These are phyloP conservation scores for Akanthomyces lecanii DNA, from an alignment of 2,329 filamentous ascomycete genomes.

Conservation along the genomic window DNA sequence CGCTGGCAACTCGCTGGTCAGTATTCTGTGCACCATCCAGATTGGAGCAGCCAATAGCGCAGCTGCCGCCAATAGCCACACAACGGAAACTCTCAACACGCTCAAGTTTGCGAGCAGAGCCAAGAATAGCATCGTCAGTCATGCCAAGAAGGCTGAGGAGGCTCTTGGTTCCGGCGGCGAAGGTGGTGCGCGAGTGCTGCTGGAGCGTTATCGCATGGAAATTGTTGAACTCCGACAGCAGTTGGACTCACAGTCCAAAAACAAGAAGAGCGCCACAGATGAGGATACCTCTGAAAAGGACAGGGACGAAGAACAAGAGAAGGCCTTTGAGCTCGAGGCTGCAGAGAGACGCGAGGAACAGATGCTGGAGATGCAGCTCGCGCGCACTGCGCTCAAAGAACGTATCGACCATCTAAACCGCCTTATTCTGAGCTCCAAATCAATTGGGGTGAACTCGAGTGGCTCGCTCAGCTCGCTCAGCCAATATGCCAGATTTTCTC, in stretches of 20 bases:
- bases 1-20: conserved; percentile 90
- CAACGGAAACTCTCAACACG: conserved; percentile 87
- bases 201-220: conserved; percentile 92
- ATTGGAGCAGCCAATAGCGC: conserved; percentile 72
- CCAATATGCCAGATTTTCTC: conserved; percentile 58
- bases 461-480: conserved; percentile 67
- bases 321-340: conserved; percentile 71
- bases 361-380: conserved; percentile 97
- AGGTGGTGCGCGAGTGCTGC: conserved; percentile 76
- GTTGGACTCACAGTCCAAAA: conserved; percentile 76
- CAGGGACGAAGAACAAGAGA: conserved; percentile 66
- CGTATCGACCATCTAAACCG: conserved; percentile 95
- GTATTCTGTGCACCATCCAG: conserved; percentile 95
- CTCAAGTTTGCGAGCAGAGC: conserved; percentile 94
- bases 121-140: conserved; percentile 96
- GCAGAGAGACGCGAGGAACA: conserved; percentile 91
- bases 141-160: conserved; percentile 92
- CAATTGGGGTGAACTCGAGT: conserved; percentile 82
- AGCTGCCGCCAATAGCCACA: conserved; percentile 69
- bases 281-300: conserved; percentile 44
- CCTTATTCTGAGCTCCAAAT: conserved; percentile 92
- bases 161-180: conserved; percentile 77
- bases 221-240: conserved; percentile 78
- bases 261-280: conserved; percentile 56
- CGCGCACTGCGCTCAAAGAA: conserved; percentile 91